phyloP scores from a whole-genome alignment of 202 grass and related monocot species.

The Schoenoplectus tabernaemontani region DNA sequence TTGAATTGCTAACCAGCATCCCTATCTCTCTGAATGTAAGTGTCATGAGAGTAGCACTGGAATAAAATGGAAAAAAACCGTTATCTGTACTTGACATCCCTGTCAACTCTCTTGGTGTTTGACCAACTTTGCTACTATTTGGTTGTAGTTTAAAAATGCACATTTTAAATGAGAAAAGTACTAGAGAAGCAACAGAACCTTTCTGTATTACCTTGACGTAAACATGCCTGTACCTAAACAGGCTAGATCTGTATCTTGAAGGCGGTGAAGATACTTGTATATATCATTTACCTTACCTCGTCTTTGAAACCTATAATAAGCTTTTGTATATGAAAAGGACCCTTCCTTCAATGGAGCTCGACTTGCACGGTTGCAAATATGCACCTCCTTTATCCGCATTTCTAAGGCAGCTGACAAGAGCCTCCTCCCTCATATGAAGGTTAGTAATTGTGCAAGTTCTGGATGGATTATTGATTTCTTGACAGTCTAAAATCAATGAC shows the following conservation, averaged over 20 bases:
- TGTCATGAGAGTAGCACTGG: conserved; percentile 1
- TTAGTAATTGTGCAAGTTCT: conserved; percentile 30
- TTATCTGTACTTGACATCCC: background rate
- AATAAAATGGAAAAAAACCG: background rate
- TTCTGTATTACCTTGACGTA: background rate
- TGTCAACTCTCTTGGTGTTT: background rate
- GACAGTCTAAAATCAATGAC: conserved; percentile 9
- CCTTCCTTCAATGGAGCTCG: conserved; percentile 60
- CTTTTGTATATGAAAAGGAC: conserved; percentile 41
- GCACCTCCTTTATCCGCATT: conserved; percentile 91
- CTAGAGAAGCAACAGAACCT: background rate
- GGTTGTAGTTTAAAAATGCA: background rate
- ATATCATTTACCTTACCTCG: background rate
- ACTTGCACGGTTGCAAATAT: conserved; percentile 89
- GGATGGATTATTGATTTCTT: conserved; percentile 16
- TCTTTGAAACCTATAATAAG: background rate
- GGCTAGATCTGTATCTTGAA: background rate
- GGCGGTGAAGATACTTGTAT: background rate
- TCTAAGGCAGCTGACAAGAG: conserved; percentile 91
- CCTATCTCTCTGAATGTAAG: conserved; percentile 76
- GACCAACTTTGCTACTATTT: background rate
- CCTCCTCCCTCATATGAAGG: conserved; percentile 99
- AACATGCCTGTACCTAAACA: background rate
- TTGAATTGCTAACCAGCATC: conserved; percentile 81
- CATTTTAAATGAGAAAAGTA: background rate